Evolutionary conservation across 2,329 filamentous ascomycete species (phyloP).

Genomic region (Microthyrium microscopicum): DNA sequence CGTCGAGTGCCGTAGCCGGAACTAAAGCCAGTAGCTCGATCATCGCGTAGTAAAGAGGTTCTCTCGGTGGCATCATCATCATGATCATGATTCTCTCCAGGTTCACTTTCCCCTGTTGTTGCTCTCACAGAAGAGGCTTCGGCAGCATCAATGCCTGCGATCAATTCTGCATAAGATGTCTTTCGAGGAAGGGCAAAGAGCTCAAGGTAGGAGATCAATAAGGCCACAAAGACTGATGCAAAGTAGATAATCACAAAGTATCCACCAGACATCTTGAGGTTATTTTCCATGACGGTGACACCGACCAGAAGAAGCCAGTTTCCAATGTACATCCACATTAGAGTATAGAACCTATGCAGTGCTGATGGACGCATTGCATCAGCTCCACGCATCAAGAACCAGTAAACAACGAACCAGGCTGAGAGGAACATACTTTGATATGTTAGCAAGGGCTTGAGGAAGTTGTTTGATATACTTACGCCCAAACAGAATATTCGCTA

Average conservation of each 20-base stretch:
- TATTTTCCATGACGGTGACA: slow-evolving; percentile 59
- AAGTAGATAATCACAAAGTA: slow-evolving; percentile 76
- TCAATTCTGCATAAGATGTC: slow-evolving; percentile 45
- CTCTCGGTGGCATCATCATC: slow-evolving; percentile 34
- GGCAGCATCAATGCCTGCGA: slow-evolving; percentile 16
- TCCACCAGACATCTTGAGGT: slow-evolving; percentile 53
- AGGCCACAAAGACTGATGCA: slow-evolving; percentile 54
- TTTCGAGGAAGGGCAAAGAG: slow-evolving; percentile 59
- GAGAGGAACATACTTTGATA: slow-evolving; percentile 55
- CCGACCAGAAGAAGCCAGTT: slow-evolving; percentile 58
- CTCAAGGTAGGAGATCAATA: slow-evolving; percentile 63
- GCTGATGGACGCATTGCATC: slow-evolving; percentile 72
- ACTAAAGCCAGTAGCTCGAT: slow-evolving; percentile 34
- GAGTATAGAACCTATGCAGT: slow-evolving; percentile 62
- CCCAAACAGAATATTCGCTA: slow-evolving; percentile 73
- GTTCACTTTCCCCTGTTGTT: slow-evolving; percentile 8
- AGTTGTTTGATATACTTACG: slow-evolving; percentile 13
- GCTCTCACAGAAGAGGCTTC: slow-evolving; percentile 9
- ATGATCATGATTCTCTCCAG: slow-evolving; percentile 10
- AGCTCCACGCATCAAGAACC: slow-evolving; percentile 66
- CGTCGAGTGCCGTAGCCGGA: slow-evolving; percentile 29
- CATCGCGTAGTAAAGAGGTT: slow-evolving; percentile 37
- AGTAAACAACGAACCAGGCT: slow-evolving; percentile 63
- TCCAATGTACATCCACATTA: slow-evolving; percentile 69
- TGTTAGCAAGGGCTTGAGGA: not conserved